A percentile compares a stretch with the other conserved stretches of the same genome.
These are phyloP conservation scores for Saussurea involucrata DNA, from an alignment of 129 eudicot genomes.

Conservation along the genomic window DNA sequence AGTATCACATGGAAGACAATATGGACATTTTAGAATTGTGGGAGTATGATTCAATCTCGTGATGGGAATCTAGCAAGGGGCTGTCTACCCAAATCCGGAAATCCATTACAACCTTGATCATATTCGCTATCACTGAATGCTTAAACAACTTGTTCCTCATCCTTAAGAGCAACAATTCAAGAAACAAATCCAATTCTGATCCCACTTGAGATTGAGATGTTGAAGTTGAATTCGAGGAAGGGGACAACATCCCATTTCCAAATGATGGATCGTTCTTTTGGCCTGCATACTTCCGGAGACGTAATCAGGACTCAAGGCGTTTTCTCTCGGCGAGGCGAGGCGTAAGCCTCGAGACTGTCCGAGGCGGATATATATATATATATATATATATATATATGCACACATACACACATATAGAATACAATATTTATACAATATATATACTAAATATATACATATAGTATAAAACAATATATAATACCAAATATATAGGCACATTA, in stretches of 20 bases:
- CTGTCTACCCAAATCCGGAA: slow-evolving; percentile 84
- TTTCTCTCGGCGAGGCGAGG: no score
- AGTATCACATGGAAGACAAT: background rate
- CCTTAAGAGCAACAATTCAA: slow-evolving; percentile 74
- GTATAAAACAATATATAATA: no score
- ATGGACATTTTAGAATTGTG: background rate
- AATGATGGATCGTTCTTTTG: slow-evolving; percentile 44
- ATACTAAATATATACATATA: no score
- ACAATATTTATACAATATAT: no score
- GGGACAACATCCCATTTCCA: slow-evolving; percentile 64
- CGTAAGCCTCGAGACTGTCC: no score
- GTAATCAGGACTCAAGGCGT: no score
- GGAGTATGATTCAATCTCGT: slow-evolving; percentile 54
- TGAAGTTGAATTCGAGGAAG: slow-evolving; percentile 40
- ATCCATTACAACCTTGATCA: slow-evolving; percentile 96
- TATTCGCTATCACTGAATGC: slow-evolving; percentile 62
- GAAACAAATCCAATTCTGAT: slow-evolving; percentile 74
- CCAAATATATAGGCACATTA: no score
- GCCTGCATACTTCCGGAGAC: slow-evolving; percentile 70
- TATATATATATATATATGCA: no score
- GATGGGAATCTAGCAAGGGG: slow-evolving; percentile 95
- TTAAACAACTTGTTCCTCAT: slow-evolving; percentile 68
- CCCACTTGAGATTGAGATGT: slow-evolving; percentile 45
- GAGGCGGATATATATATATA: no score
- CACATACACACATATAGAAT: no score